Evolutionary conservation across 495 filamentous ascomycete genomes (phyloP).

Genomic region (Penicillium angulare): DNA sequence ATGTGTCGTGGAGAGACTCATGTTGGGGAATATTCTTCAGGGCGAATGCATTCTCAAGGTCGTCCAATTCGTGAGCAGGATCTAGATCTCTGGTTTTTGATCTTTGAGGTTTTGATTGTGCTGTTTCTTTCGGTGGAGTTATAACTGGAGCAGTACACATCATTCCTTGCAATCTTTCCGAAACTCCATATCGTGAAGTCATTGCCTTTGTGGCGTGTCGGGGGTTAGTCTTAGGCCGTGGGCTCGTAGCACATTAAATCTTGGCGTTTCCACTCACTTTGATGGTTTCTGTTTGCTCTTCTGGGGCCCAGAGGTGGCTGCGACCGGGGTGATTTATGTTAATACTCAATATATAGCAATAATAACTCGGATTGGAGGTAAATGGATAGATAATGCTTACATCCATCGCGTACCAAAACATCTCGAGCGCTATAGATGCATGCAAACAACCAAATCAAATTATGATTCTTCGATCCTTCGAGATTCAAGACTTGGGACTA

Average conservation of each 20-base stretch:
- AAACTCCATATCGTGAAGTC: slow-evolving; percentile 62
- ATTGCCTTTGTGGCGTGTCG: slow-evolving; percentile 23
- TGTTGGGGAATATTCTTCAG: slow-evolving; percentile 24
- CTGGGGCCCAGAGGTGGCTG: slow-evolving; percentile 73
- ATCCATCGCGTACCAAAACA: slow-evolving; percentile 65
- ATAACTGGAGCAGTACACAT: slow-evolving; percentile 58
- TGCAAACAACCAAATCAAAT: too few species aligned
- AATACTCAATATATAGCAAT: too few species aligned
- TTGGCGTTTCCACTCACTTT: slow-evolving; percentile 24
- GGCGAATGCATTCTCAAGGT: slow-evolving; percentile 34
- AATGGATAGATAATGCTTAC: slow-evolving; percentile 49
- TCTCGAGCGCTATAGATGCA: slow-evolving; percentile 38
- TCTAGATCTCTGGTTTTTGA: slow-evolving; percentile 9
- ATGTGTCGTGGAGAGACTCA: slow-evolving; percentile 21
- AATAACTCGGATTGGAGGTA: too few species aligned
- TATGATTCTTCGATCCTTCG: too few species aligned
- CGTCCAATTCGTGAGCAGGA: slow-evolving; percentile 19
- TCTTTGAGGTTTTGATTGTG: slow-evolving; percentile 11
- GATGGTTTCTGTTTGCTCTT: slow-evolving; percentile 55
- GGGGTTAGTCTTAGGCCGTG: neutral
- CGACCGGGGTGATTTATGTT: slow-evolving; percentile 1
- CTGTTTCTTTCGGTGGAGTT: slow-evolving; percentile 15
- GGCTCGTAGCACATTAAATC: neutral
- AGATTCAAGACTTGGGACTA: neutral
- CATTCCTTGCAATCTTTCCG: slow-evolving; percentile 61